These are phyloP conservation scores for Chaetomiaceae sp. DNA, from an alignment of 2,329 filamentous ascomycete species.

Conservation along the genomic window DNA sequence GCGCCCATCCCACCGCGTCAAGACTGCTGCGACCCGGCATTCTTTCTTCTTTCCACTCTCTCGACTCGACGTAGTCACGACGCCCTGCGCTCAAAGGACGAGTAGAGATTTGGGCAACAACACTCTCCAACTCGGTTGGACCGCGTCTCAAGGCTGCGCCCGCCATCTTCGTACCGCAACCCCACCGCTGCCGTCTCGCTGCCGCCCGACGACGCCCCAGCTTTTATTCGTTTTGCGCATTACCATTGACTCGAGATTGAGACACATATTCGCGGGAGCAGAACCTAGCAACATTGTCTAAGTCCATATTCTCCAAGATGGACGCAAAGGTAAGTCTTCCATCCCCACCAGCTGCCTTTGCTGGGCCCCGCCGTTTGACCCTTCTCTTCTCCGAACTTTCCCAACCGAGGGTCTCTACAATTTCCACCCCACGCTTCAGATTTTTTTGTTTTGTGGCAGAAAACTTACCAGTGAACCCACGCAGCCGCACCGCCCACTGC, in stretches of 20 bases:
- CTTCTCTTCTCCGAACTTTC: not conserved
- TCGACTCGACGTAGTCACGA: not conserved
- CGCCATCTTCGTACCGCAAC: not conserved
- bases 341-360: not conserved
- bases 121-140: not conserved
- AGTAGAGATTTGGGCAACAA: not conserved
- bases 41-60: not conserved
- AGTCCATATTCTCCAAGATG: conserved; percentile 29
- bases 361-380: not conserved
- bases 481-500: conserved; percentile 65
- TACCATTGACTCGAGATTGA: not conserved
- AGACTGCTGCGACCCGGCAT: conserved; percentile 1
- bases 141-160: not conserved
- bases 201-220: not conserved
- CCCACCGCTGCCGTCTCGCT: not conserved
- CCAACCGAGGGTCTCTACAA: not conserved
- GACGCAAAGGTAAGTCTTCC: conserved; percentile 37
- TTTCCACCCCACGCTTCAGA: not conserved
- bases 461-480: conserved; percentile 12
- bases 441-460: not conserved
- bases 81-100: not conserved
- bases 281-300: conserved; percentile 13
- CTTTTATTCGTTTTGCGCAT: conserved; percentile 6
- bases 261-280: conserved; percentile 14
- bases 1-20: conserved; percentile 21